A percentile compares a stretch with the other conserved stretches of the same genome.
phyloP scores from a whole-genome alignment of 306 rosid genomes.

The Hylodesmum podocarpum region DNA sequence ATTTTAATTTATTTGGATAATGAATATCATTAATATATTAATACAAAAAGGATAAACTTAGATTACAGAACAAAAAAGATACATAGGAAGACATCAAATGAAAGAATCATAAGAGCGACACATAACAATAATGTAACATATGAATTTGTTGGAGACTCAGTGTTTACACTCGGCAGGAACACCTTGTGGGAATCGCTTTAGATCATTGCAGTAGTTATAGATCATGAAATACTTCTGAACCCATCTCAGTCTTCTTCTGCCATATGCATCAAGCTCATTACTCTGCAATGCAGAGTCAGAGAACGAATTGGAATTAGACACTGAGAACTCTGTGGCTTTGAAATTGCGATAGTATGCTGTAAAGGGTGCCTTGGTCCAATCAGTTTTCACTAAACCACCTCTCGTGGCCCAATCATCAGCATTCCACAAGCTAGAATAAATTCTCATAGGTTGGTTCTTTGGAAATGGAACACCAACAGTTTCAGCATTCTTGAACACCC shows the following conservation, averaged over 20 bases:
- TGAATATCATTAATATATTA: no score
- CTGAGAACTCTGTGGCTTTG: conserved; percentile 40
- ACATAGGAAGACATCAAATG: neutral
- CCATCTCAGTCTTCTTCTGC: conserved; percentile 82
- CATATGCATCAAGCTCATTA: conserved; percentile 65
- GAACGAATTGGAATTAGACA: conserved; percentile 35
- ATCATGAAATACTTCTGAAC: conserved; percentile 88
- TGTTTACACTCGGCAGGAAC: conserved; percentile 63
- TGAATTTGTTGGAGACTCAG: neutral
- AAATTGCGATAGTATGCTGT: conserved; percentile 82
- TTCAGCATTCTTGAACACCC: conserved; percentile 75
- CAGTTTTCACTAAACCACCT: conserved; percentile 82
- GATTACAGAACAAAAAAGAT: neutral
- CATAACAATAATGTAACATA: neutral
- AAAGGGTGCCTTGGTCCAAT: conserved; percentile 85
- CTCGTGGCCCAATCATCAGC: conserved; percentile 88
- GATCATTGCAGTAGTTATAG: conserved; percentile 75
- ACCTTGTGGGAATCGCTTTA: conserved; percentile 73
- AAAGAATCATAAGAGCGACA: conserved; percentile 17
- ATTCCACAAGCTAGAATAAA: conserved; percentile 78
- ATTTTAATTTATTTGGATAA: conserved; percentile 31
- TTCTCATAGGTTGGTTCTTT: conserved; percentile 69
- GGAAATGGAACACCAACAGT: conserved; percentile 72
- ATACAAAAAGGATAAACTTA: neutral
- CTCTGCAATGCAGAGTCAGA: conserved; percentile 43